Conservation (phyloP, 805 yeast genomes). For the Ogataea pini region DNA sequence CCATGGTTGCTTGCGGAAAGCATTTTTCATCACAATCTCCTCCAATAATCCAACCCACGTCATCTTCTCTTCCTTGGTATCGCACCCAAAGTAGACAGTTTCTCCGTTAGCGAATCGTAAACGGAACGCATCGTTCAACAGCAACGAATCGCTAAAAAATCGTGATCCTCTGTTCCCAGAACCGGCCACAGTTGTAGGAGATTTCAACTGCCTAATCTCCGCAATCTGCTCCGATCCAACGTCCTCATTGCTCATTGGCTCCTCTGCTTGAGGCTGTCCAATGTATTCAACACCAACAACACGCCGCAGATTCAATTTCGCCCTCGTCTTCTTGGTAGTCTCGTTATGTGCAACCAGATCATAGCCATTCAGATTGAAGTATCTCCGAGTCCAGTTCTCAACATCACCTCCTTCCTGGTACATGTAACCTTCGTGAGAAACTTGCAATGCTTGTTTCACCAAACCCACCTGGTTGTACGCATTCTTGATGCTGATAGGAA, state of each 20-base stretch:
- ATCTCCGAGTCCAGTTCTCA: conserved; percentile 69
- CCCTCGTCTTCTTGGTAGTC: conserved; percentile 63
- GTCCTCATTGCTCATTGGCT: background rate
- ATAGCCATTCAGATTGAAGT: conserved; percentile 69
- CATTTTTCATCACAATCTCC: conserved; percentile 45
- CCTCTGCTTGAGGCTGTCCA: conserved; percentile 37
- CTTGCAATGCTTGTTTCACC: conserved; percentile 28
- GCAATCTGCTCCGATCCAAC: conserved; percentile 14
- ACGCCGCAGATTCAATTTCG: conserved; percentile 73
- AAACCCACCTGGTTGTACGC: conserved; percentile 46
- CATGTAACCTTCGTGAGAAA: conserved; percentile 63
- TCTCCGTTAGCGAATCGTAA: conserved; percentile 78
- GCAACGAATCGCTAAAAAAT: conserved; percentile 69
- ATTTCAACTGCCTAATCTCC: conserved; percentile 19
- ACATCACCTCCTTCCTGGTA: conserved; percentile 94
- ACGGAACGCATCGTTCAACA: conserved; percentile 74
- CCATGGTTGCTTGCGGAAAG: conserved; percentile 40
- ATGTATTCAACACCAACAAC: conserved; percentile 53
- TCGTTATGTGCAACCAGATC: conserved; percentile 78
- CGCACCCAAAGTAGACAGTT: conserved; percentile 82
- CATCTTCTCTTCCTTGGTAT: conserved; percentile 56
- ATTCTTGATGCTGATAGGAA: conserved; percentile 68
- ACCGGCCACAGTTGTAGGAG: conserved; percentile 27
- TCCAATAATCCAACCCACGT: conserved; percentile 68
- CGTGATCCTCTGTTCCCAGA: conserved; percentile 33